Evolutionary conservation across 768 basidiomycete species (phyloP), one percentile per base, ranked within the genome.

Genomic region (Fomitopsis serialis): DNA sequence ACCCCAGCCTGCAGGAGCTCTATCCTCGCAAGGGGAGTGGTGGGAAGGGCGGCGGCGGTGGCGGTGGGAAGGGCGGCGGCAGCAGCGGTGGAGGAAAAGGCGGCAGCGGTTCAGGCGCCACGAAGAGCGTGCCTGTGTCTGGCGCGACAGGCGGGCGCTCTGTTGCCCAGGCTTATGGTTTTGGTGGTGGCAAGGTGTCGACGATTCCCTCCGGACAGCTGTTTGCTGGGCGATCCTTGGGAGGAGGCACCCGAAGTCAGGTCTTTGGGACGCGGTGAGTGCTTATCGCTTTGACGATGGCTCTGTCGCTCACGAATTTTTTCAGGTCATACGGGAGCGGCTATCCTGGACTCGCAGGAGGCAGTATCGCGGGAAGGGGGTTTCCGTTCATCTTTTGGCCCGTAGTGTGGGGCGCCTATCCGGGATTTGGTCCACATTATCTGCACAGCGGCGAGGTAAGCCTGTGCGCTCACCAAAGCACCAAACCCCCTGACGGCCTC

Each of bases 381-480:
- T 86, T 87, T 61, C 85, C 85, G 0, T 87, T 82, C 62, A 73
- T 73, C 57, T 87, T 77, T 68, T 87, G 84, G 84, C 85, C 85
- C 7, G 40, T 86, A 9, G 73, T 74, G 1, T 85, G 80, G 78
- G 70, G 68, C 2, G 67, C 67, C 1, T 57, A 59, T 53, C 23
- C 72, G 45, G 37, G 59, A 55, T 54, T 62, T 21, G 68, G 66
- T 6, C 60, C 61, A 19, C 63, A 57, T 3, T 75, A 77, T 54
- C 56, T 76, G 45, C 54, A 69, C 1, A 64, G 68, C 27, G 54
- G 69, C 35, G 80, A 82, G 69, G 79, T 80, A 32, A 5, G 29
- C 63, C 32, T 45, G 23, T 7, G 23, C 27, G 32, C 29, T 34
- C 24, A 21, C 44, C 44, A 15, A 8, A 21, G 6, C 24, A 21